These are phyloP conservation scores for Ramaria sp. DNA, from an alignment of 768 basidiomycete species.

Conservation along the genomic window DNA sequence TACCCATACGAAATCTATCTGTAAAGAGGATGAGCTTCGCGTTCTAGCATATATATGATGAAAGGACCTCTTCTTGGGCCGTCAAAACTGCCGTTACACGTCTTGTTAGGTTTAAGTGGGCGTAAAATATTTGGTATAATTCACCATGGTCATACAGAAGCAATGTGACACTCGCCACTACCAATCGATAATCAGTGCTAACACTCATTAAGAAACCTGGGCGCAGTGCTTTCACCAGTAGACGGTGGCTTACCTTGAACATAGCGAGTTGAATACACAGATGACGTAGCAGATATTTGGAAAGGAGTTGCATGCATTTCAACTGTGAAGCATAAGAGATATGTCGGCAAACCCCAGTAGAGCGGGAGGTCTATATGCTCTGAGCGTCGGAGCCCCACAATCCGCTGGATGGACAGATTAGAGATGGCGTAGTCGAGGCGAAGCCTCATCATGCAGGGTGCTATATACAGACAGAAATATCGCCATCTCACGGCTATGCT, in stretches of 20 bases:
- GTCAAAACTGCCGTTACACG: not conserved
- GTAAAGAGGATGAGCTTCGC: not conserved
- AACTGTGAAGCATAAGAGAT: no score
- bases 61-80: not conserved
- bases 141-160: slow-evolving; percentile 3
- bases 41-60: not conserved
- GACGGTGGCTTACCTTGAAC: slow-evolving; percentile 1
- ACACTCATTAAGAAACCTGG: not conserved
- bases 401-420: no score
- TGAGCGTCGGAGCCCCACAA: no score
- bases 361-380: no score
- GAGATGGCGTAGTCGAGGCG: no score
- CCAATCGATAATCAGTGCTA: not conserved
- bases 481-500: no score
- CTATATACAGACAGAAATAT: no score
- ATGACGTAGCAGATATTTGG: no score
- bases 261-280: not conserved
- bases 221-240: no score
- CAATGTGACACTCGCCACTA: slow-evolving; percentile 2
- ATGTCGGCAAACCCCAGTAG: no score
- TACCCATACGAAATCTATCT: slow-evolving; percentile 9
- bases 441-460: no score
- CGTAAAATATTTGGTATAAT: not conserved
- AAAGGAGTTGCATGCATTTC: no score
- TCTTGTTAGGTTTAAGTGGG: not conserved